Evolutionary conservation across 805 yeast genomes (phyloP), one percentile per base, ranked within the genome.

Genomic region (Hanseniaspora singularis): DNA sequence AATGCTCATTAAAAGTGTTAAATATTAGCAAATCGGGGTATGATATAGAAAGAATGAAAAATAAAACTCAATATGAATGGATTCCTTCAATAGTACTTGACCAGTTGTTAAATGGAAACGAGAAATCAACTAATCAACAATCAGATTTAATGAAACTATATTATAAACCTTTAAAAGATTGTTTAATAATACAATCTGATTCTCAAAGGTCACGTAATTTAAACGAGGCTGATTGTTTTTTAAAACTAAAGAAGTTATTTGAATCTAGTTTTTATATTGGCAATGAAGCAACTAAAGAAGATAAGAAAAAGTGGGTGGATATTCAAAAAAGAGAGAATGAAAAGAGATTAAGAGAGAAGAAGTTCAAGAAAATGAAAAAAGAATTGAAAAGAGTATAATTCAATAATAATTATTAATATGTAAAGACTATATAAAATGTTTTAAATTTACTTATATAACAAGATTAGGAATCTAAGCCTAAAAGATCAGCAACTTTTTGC

Each of bases 141-240:
- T 54, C 57, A 1, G 23, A 39, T 12, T 16, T 46, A 11, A 46
- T 39, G 40, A 46, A 39, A 23, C 39, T 40, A 5, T 46, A 46
- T 15, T 46, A 40, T 10, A 36, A 40, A 36, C 46, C 46, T 10
- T 22, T 45, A 1, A 62, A 62, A 10, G 79, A 80, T 11, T 71
- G 74, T 0, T 50, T 83, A 1, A 62, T 80, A 6, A 68, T 84
- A 1, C 80, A 76, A 51, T 72, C 80, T 28, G 88, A 82, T 49
- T 56, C 62, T 8, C 64, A 73, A 4, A 62, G 95, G 26, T 74
- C 75, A 15, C 66, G 85, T 52, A 76, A 73, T 12, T 63, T 61
- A 9, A 84, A 84, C 55, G 58, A 72, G 7, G 68, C 67, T 4
- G 68, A 70, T 22, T 84, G 94, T 53, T 73, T 74, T 50, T 61